Base-by-base conservation (phyloP, 257 asterid genomes). In the Nicotiana obtusifolia region DNA sequence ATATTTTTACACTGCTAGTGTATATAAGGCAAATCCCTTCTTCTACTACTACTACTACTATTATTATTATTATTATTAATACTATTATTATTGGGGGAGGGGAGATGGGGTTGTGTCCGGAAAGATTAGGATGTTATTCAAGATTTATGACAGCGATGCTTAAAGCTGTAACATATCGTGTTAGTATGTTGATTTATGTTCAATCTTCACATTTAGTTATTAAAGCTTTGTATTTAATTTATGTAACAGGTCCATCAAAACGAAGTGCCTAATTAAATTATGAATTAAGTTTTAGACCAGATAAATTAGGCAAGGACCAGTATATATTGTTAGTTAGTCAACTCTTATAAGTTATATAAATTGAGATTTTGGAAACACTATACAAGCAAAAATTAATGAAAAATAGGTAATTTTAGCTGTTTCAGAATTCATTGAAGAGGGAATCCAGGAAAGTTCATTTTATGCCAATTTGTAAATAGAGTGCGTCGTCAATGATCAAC, bases 261-360 rank as follows among this genome's bases (percentile, higher is more conserved):
- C 47, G 24, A 47, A 73, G 61, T 24, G 61, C 79, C 62, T 73
- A 47, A 73, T 19, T 47, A 73, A 49, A 47, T 73, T 14, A 56
- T 54, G 15, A 22, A 47, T 47, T 44, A 24, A 8, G 16, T 22
- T 44, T 7, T 22, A 14, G 20, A 47, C 60, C 9, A 59, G 49
- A 47, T 73, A 73, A 73, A 73, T 73, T 73, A 73, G 79, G 79
- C 61, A 47, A 73, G 61, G 79, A 22, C 35, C 16, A 47, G 24
- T 47, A 73, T 11, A 20, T 47, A 71, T 44, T 71, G 22, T 47
- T 44, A 22, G 22, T 47, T 44, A 22, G 20, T 71, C 78, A 71
- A 44, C 77, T 44, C 56, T 20, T 41, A 44, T n/a, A 35, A 41
- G 44, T 7, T 6, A 37, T 37, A 33, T 20, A 71, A 22, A 4